Evolutionary conservation across 2,329 filamentous ascomycete genomes (phyloP), one percentile per base, ranked within the genome.

Genomic region (Fusarium multiceps): DNA sequence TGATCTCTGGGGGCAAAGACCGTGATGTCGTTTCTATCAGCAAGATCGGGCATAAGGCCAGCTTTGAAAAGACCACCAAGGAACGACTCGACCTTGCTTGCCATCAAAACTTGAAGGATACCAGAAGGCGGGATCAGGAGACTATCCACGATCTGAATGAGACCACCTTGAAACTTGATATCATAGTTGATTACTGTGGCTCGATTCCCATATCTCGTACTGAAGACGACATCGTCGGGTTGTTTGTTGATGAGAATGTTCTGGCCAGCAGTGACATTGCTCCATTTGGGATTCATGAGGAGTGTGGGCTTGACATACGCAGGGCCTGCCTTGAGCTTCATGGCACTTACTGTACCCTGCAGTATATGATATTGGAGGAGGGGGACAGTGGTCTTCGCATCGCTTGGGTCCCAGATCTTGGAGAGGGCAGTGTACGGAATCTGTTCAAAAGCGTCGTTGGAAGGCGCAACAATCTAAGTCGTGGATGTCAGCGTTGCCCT

Each of bases 301-400:
- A 86, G 79, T 2, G 84, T 85, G 30, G 80, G 75, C 34, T 81
- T 76, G 57, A 85, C 82, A 21, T 76, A 75, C 2, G 80, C 78
- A 4, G 78, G 77, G 3, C 82, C 82, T 1, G 74, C 63, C 3
- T 76, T 63, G 37, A 86, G 78, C 20, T 74, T 75, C 10, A 73
- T 77, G 8, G 80, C 80, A 7, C 77, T 72, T 14, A 89, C 81
- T 16, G 82, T 83, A 50, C 83, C 85, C 53, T 84, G 81, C 27
- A 91, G 80, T 53, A 91, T 84, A 78, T 92, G 89, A 77, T 92
- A 92, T 53, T 84, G 79, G 7, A 92, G 82, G 32, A 91, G 82
- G 34, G 78, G 77, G n/a, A 82, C 77, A 6, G 82, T 79, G 11
- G 87, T 80, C 41, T 80, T 78, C 51, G 78, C 75, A 71, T 85